Conservation (phyloP, 495 filamentous ascomycete genomes). For the Daldinia bambusicola region DNA sequence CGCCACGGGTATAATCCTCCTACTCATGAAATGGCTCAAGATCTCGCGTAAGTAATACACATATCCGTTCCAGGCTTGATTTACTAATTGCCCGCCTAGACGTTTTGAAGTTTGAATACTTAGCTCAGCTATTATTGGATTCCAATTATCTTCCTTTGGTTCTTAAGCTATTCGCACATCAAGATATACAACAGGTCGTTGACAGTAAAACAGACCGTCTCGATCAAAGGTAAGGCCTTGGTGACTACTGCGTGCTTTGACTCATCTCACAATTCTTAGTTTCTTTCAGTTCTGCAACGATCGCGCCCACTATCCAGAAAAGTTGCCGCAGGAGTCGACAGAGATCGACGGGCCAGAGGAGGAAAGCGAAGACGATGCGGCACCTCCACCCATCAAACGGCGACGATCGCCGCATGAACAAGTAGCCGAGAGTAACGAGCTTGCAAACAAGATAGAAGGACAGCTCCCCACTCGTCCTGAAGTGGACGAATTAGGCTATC, state of each 20-base stretch:
- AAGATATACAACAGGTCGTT: conserved; percentile 89
- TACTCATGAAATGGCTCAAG: conserved; percentile 96
- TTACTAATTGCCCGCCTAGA: conserved; percentile 65
- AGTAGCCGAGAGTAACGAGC: conserved; percentile 33
- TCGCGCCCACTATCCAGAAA: conserved; percentile 47
- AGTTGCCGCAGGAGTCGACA: conserved; percentile 30
- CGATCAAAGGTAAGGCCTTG: conserved; percentile 75
- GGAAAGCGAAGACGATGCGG: conserved; percentile 74
- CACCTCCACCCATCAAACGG: conserved; percentile 80
- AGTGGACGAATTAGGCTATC: conserved; percentile 89
- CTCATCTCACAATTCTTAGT: conserved; percentile 56
- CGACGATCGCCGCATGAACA: conserved; percentile 60
- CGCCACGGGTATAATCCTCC: conserved; percentile 82
- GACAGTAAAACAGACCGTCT: conserved; percentile 84
- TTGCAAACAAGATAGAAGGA: conserved; percentile 44
- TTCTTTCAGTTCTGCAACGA: conserved; percentile 90
- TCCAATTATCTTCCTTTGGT: conserved; percentile 93
- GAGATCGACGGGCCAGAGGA: conserved; percentile 46
- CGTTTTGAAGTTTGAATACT: conserved; percentile 93
- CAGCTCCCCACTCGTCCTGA: conserved; percentile 67
- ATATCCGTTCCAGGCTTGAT: neutral
- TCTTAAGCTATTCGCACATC: conserved; percentile 89
- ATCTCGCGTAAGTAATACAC: conserved; percentile 76
- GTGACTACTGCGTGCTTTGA: neutral
- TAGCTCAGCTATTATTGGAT: conserved; percentile 91